Base-by-base conservation (phyloP, 305 asterid genomes). In the Fraxinus paxiana region DNA sequence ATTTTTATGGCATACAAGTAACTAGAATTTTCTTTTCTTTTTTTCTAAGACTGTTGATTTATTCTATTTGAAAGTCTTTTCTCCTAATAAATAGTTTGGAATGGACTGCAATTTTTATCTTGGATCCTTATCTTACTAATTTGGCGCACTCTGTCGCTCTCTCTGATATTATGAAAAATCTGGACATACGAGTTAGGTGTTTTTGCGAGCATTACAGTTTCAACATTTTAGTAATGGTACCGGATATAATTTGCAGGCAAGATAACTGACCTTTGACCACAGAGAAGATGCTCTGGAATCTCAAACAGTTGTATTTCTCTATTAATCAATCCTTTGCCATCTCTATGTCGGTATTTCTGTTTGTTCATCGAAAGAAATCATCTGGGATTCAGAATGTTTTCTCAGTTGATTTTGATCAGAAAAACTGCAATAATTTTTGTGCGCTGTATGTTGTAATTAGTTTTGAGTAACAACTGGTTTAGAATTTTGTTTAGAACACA, bases 51-150 rank as follows among this genome's bases (percentile, higher is more conserved):
- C 56, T 41, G 75, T 43, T 67, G 75, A 65, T 18, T 73, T 15
- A 63, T 80, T 48, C 65, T 70, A 31, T 70, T 77, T 12, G 54
- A 76, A 59, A 37, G 34, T 79, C 78, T 85, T 77, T 79, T 81
- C 81, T 84, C 65, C 74, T 73, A 65, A 69, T 81, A 75, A 63
- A 67, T 80, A 79, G 79, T 84, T 84, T 77, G 72, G 59, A n/a
- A 56, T 54, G 79, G 51, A 78, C 43, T 79, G 20, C 17, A 65
- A 7, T 80, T 72, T 43, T 17, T 9, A 0, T 71, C 24, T 65
- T 9, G 5, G 31, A 13, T 48, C 48, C 43, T 0, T 35, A 35
- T 54, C 51, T 34, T n/a, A 70, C 67, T 78, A 28, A 78, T 74
- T 4, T 75, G 26, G 22, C 28, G 31, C 46, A 24, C 34, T 63